These are phyloP conservation scores for Coemansia reversa DNA, from an alignment of 192 early-diverging fungal species.

Conservation along the genomic window DNA sequence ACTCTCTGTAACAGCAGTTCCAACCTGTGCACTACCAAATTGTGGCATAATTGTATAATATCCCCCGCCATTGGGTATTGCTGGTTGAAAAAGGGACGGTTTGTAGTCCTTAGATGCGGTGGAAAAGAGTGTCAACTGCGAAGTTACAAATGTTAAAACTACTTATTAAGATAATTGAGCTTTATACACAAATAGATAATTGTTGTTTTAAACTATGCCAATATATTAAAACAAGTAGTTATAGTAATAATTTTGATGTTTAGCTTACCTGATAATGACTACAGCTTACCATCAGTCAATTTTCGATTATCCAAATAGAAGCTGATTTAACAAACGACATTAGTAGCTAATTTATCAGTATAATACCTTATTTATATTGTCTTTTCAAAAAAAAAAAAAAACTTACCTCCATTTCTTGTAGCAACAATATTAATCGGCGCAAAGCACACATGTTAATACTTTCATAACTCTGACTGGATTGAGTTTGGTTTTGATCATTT, in stretches of 20 bases:
- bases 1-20: conserved; percentile 10
- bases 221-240: no score
- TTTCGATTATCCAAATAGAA: not conserved
- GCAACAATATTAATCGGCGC: conserved; percentile 17
- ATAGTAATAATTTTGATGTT: not conserved
- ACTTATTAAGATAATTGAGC: not conserved
- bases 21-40: conserved; percentile 41
- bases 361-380: not conserved
- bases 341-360: not conserved
- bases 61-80: conserved; percentile 1
- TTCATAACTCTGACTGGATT: not conserved
- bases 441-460: conserved; percentile 5
- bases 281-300: not conserved
- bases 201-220: not conserved
- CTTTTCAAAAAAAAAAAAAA: not conserved
- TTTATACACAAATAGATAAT: not conserved
- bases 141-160: conserved; percentile 18
- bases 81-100: conserved; percentile 25
- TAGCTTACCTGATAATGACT: conserved; percentile 18
- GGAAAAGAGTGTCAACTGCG: conserved; percentile 18
- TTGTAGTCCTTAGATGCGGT: conserved; percentile 17
- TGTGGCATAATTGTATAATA: conserved; percentile 32
- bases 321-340: not conserved
- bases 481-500: not conserved
- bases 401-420: conserved; percentile 43